phyloP scores from a whole-genome alignment of 73 alveolate species.

The Paramecium octaurelia region DNA sequence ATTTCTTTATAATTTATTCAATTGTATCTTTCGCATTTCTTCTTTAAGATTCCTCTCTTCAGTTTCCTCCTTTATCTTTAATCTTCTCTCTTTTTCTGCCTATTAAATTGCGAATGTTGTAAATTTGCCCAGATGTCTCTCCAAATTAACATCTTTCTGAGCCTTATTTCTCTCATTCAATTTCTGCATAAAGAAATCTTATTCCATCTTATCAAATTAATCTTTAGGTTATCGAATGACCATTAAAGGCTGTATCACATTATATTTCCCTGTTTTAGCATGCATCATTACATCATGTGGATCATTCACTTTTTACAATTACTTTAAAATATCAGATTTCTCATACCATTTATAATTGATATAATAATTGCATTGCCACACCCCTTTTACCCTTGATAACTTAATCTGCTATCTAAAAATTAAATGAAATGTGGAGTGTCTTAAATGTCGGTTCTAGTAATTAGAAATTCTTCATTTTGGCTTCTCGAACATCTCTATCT shows the following conservation, averaged over 20 bases:
- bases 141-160: conserved; percentile 88
- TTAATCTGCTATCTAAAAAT: conserved; percentile 77
- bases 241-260: conserved; percentile 71
- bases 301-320: conserved; percentile 74
- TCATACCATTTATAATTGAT: conserved; percentile 71
- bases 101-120: conserved; percentile 81
- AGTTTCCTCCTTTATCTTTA: conserved; percentile 76
- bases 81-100: conserved; percentile 75
- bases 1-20: conserved; percentile 92
- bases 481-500: conserved; percentile 72
- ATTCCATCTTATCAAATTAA: conserved; percentile 72
- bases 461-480: conserved; percentile 87
- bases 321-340: conserved; percentile 6
- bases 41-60: conserved; percentile 78
- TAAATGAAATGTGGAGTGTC: conserved; percentile 84
- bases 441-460: conserved; percentile 83
- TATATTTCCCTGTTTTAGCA: conserved; percentile 74
- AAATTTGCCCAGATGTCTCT: conserved; percentile 80
- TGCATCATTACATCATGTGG: conserved; percentile 80
- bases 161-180: conserved; percentile 84
- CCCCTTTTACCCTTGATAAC: conserved; percentile 87
- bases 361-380: conserved; percentile 76
- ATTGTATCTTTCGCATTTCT: conserved; percentile 83
- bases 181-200: conserved; percentile 59
- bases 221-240: conserved; percentile 72